These are phyloP conservation scores for Sphagnum tenellum DNA, from an alignment of 225 moss, liverwort and hornwort genomes.

Conservation along the genomic window DNA sequence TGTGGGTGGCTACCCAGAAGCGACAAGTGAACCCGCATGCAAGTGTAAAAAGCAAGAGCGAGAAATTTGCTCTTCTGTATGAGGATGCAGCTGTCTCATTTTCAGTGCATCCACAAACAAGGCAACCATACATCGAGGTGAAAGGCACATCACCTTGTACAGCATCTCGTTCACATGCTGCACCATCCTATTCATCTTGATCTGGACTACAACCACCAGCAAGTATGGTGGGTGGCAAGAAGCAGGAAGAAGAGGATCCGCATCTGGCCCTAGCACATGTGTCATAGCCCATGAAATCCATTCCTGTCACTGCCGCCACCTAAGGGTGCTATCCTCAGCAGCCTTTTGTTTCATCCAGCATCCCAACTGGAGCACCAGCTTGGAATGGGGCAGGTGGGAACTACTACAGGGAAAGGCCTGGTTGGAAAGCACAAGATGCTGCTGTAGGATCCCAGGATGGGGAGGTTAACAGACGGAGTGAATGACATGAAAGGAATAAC, in stretches of 20 bases:
- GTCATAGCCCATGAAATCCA: slow-evolving; percentile 63
- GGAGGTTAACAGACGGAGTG: slow-evolving; percentile 48
- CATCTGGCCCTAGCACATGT: slow-evolving; percentile 61
- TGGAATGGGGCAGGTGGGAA: slow-evolving; percentile 72
- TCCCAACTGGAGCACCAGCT: slow-evolving; percentile 49
- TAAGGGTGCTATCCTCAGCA: slow-evolving; percentile 39
- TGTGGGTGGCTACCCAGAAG: slow-evolving; percentile 31
- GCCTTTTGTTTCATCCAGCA: slow-evolving; percentile 54
- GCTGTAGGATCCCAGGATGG: slow-evolving; percentile 47
- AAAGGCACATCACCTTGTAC: slow-evolving; percentile 78
- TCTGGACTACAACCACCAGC: slow-evolving; percentile 90
- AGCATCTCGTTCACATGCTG: slow-evolving; percentile 45
- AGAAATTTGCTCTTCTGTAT: slow-evolving; percentile 87
- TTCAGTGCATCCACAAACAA: slow-evolving; percentile 71
- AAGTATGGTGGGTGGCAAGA: slow-evolving; percentile 68
- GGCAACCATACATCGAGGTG: slow-evolving; percentile 65
- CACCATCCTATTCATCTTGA: slow-evolving; percentile 57
- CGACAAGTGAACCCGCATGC: slow-evolving; percentile 60
- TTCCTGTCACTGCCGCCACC: slow-evolving; percentile 68
- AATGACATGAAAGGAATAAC: slow-evolving; percentile 53
- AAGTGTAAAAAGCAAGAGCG: slow-evolving; percentile 90
- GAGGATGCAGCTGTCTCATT: slow-evolving; percentile 88
- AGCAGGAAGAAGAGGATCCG: slow-evolving; percentile 85
- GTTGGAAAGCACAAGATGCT: slow-evolving; percentile 50
- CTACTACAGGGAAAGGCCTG: slow-evolving; percentile 64